Conservation (phyloP, 1,284 basidiomycete genomes). For the Pseudozyma tsukubaensis region DNA sequence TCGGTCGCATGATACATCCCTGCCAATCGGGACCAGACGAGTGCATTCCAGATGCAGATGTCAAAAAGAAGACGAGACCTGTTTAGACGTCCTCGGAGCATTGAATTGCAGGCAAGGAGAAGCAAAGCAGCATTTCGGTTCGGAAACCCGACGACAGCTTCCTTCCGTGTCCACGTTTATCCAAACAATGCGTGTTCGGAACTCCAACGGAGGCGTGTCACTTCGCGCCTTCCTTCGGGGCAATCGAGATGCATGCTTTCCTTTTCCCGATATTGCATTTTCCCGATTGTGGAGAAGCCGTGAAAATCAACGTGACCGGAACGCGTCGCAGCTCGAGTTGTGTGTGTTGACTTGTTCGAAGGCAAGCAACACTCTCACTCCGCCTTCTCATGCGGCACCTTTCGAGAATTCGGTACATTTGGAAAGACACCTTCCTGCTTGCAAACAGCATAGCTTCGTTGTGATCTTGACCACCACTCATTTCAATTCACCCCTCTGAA, state of each 20-base stretch:
- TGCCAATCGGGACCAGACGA: too few species aligned
- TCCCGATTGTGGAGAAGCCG: slow-evolving; percentile 5
- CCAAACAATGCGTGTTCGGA: neutral
- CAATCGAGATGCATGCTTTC: neutral
- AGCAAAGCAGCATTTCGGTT: neutral
- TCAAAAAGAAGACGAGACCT: too few species aligned
- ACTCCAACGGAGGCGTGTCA: neutral
- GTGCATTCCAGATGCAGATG: too few species aligned
- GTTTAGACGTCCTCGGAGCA: too few species aligned
- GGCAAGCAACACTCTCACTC: neutral
- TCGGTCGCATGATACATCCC: too few species aligned
- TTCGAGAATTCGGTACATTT: neutral
- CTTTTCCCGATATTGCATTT: neutral
- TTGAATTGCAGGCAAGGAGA: slow-evolving; percentile 1
- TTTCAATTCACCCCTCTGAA: neutral
- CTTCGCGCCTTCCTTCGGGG: neutral
- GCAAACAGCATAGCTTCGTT: neutral
- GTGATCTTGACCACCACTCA: neutral
- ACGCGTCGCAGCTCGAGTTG: slow-evolving; percentile 29
- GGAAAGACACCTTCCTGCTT: neutral
- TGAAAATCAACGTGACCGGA: slow-evolving; percentile 27
- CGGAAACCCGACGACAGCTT: slow-evolving; percentile 11
- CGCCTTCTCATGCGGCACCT: neutral
- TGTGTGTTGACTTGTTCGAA: slow-evolving; percentile 2
- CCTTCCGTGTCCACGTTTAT: slow-evolving; percentile 1